These are phyloP conservation scores for Dipodascus albidus DNA, from an alignment of 805 yeast species.

Conservation along the genomic window DNA sequence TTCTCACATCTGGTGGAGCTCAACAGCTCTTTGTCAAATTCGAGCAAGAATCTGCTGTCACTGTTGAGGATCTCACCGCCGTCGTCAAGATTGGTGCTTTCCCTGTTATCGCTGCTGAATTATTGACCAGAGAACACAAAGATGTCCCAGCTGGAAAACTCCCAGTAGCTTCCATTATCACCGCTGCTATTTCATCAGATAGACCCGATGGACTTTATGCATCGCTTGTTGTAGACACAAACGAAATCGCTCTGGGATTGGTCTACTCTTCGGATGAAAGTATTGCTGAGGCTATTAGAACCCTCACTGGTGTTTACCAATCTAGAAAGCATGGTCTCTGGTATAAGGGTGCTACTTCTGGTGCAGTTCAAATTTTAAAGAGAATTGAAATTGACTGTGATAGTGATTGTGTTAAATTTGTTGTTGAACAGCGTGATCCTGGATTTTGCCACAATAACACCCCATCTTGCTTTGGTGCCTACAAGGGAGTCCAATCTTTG, in stretches of 20 bases:
- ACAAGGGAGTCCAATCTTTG: constrained; percentile 54
- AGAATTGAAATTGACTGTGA: constrained; percentile 77
- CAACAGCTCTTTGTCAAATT: constrained; percentile 13
- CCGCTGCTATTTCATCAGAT: constrained; percentile 56
- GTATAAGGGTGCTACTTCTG: constrained; percentile 95
- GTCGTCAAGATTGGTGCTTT: constrained; percentile 10
- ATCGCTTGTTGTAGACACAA: constrained; percentile 63
- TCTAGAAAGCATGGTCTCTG: constrained; percentile 84
- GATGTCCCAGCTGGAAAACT: constrained; percentile 6
- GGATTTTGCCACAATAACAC: constrained; percentile 90
- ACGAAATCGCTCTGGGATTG: constrained; percentile 70
- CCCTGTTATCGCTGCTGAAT: constrained; percentile 11
- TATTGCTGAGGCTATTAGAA: constrained; percentile 67
- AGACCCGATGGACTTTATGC: constrained; percentile 78
- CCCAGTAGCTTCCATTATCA: constrained; percentile 35
- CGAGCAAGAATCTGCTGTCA: constrained; percentile 7
- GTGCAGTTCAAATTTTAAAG: constrained; percentile 75
- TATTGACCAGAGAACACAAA: constrained; percentile 1
- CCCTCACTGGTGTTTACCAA: constrained; percentile 83
- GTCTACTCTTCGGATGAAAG: constrained; percentile 85
- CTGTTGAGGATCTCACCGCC: constrained; percentile 9
- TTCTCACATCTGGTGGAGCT: constrained; percentile 7
- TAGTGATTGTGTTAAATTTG: constrained; percentile 77
- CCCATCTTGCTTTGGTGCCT: constrained; percentile 69
- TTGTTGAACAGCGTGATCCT: constrained; percentile 72